Conservation (phyloP, 2,329 filamentous ascomycete species). For the Monosporascus ibericus region DNA sequence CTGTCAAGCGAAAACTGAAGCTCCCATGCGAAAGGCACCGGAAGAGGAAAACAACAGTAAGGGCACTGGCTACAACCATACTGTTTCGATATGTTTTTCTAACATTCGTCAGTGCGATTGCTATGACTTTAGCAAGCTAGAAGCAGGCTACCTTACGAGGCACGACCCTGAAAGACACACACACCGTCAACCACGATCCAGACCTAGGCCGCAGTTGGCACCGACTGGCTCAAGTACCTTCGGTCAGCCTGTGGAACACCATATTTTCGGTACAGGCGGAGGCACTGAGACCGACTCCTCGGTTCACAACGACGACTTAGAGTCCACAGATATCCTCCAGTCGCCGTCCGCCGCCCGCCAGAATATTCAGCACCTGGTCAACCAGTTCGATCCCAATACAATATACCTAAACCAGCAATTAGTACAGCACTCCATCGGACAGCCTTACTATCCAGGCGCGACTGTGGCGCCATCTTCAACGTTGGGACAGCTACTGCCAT, state of each 20-base stretch:
- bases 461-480: neutral
- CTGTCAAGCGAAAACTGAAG: slow-evolving; percentile 23
- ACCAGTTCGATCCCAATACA: slow-evolving; percentile 13
- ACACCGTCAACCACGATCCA: neutral
- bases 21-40: slow-evolving; percentile 20
- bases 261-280: too few relatives aligned
- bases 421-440: slow-evolving; percentile 9
- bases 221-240: neutral
- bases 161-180: neutral
- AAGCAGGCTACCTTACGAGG: slow-evolving; percentile 15
- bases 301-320: neutral
- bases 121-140: slow-evolving; percentile 22
- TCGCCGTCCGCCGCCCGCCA: slow-evolving; percentile 5
- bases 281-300: neutral
- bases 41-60: slow-evolving; percentile 21
- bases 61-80: neutral
- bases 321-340: slow-evolving; percentile 7
- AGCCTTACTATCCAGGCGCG: slow-evolving; percentile 13
- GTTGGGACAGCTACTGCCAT: neutral
- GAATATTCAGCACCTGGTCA: slow-evolving; percentile 11
- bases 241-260: too few relatives aligned
- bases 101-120: slow-evolving; percentile 23
- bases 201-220: neutral
- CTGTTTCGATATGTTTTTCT: slow-evolving; percentile 1
- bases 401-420: slow-evolving; percentile 12